A percentile compares a stretch with the other conserved stretches of the same genome.
phyloP scores from a whole-genome alignment of 1,284 basidiomycete species.

The Boletus semigastroideus region DNA sequence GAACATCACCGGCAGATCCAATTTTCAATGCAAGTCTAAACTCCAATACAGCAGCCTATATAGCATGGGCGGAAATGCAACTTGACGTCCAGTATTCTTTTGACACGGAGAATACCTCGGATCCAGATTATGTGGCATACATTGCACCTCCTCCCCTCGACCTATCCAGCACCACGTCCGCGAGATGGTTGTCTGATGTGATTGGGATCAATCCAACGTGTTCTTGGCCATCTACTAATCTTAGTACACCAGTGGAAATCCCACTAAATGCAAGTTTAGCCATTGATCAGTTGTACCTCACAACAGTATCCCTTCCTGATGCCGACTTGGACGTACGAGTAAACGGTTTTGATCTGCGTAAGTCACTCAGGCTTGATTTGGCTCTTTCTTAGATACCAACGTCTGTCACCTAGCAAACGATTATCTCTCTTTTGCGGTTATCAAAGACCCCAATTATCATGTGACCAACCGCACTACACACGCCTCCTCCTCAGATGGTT shows the following conservation, averaged over 20 bases:
- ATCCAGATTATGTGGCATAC: conserved; percentile 16
- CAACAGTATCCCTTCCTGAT: conserved; percentile 16
- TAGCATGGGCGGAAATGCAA: conserved; percentile 26
- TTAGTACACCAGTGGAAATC: conserved; percentile 16
- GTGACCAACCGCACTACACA: conserved; percentile 27
- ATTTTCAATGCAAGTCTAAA: conserved; percentile 8
- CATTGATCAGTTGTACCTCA: background rate
- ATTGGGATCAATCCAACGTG: conserved; percentile 26
- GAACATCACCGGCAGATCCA: background rate
- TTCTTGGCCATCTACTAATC: conserved; percentile 29
- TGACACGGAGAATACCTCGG: conserved; percentile 7
- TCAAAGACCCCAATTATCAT: conserved; percentile 7
- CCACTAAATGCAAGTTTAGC: conserved; percentile 10
- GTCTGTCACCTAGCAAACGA: no score
- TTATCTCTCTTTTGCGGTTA: background rate
- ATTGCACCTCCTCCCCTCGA: conserved; percentile 22
- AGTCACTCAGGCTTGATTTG: background rate
- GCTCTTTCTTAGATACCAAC: no score
- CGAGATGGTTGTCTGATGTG: conserved; percentile 32
- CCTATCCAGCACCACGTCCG: conserved; percentile 16
- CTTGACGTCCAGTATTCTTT: conserved; percentile 27
- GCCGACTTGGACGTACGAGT: conserved; percentile 23
- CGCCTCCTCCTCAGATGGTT: conserved; percentile 16
- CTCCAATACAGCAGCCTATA: conserved; percentile 16
- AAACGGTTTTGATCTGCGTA: conserved; percentile 5